These are phyloP conservation scores for Macrolepiota albuminosa DNA, from an alignment of 768 basidiomycete genomes.

Conservation along the genomic window DNA sequence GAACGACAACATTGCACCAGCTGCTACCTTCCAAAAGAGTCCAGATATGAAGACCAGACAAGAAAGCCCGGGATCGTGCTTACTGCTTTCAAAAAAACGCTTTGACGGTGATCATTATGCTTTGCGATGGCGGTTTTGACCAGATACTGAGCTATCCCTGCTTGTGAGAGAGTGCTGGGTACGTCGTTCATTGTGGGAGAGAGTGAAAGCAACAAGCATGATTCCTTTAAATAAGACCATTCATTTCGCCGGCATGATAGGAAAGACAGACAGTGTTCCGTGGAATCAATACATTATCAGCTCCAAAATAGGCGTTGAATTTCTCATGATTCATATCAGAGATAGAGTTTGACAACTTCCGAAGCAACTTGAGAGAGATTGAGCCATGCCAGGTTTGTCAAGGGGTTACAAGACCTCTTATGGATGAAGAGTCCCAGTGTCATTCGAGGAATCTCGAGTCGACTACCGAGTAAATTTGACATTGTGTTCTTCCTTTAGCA, in stretches of 20 bases:
- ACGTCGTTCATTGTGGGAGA: constrained; percentile 14
- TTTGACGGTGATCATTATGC: constrained; percentile 58
- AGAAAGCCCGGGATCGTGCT: constrained; percentile 19
- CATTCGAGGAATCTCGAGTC: neutral
- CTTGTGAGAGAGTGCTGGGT: constrained; percentile 48
- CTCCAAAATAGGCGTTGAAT: neutral
- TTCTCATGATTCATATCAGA: neutral
- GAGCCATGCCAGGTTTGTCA: neutral
- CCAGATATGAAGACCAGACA: neutral
- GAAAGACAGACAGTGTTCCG: neutral
- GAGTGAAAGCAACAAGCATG: neutral
- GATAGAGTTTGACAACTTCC: neutral
- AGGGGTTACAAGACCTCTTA: neutral
- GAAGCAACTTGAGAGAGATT: neutral
- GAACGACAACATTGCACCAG: constrained; percentile 72
- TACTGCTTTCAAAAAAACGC: constrained; percentile 66
- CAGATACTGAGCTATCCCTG: constrained; percentile 52
- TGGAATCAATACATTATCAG: neutral
- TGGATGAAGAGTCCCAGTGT: too few relatives aligned
- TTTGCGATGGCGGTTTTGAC: constrained; percentile 56
- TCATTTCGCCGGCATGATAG: neutral
- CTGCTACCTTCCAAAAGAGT: constrained; percentile 44
- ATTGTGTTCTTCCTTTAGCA: neutral
- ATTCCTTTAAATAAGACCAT: neutral
- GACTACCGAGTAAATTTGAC: neutral